Evolutionary conservation across 2,329 filamentous ascomycete genomes (phyloP).

Genomic region (Sporothrix pseudoabietina): DNA sequence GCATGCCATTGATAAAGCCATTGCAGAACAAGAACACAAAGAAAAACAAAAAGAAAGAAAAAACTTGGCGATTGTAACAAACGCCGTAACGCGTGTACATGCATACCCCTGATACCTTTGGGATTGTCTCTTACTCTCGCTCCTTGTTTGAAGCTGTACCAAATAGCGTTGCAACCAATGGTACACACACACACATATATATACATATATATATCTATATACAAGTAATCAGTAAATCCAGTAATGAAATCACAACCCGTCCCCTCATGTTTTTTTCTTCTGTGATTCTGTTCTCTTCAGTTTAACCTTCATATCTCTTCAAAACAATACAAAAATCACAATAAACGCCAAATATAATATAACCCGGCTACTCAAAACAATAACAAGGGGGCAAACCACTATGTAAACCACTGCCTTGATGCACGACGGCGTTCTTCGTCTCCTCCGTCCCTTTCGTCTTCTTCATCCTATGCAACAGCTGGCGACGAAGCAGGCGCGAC

Average conservation of each 20-base stretch:
- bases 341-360: not conserved
- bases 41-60: not conserved
- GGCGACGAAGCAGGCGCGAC: not conserved
- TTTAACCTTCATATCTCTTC: not conserved
- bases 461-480: not conserved
- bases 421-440: not conserved
- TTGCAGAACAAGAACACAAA: not conserved
- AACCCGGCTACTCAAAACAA: not conserved
- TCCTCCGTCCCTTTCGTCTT: not conserved
- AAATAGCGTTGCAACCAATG: not conserved
- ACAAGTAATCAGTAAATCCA: not conserved
- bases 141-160: not conserved
- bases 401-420: not conserved
- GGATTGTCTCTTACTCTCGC: not conserved
- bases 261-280: not conserved
- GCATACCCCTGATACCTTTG: too few species aligned
- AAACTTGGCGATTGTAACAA: not conserved
- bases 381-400: not conserved
- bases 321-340: not conserved
- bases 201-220: not conserved
- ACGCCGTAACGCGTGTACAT: too few species aligned
- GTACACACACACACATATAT: not conserved
- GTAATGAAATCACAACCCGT: not conserved
- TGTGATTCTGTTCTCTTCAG: not conserved
- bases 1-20: slow-evolving; percentile 31